Percentiles rank a stretch among this genome's conserved stretches.
These are phyloP conservation scores for Podaxis carcinomalis DNA, from an alignment of 768 basidiomycete genomes.

Conservation along the genomic window DNA sequence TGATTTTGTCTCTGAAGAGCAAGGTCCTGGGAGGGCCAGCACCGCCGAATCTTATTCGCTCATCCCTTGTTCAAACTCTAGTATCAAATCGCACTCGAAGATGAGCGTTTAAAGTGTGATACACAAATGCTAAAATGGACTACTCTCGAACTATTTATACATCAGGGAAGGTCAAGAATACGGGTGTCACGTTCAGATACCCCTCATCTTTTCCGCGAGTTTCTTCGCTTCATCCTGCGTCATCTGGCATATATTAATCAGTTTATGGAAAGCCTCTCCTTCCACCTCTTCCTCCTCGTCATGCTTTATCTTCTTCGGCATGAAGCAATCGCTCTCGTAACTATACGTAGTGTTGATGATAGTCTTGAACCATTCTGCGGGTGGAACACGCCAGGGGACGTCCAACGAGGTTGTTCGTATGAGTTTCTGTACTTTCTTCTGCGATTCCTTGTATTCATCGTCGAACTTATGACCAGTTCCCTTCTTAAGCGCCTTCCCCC, in stretches of 20 bases:
- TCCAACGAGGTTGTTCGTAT: neutral
- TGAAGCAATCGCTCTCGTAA: neutral
- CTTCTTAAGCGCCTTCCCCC: slow-evolving; percentile 18
- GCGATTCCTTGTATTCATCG: slow-evolving; percentile 12
- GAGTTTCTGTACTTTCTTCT: slow-evolving; percentile 4
- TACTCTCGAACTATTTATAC: no score
- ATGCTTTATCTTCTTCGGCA: neutral
- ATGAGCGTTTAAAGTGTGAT: no score
- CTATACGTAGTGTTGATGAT: neutral
- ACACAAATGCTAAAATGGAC: no score
- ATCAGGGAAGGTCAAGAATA: no score
- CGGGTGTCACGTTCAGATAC: neutral
- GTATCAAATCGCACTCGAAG: no score
- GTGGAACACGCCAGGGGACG: neutral
- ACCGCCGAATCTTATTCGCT: no score
- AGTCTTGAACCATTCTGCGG: neutral
- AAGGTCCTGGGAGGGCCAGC: no score
- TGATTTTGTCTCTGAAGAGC: no score
- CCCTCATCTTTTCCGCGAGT: neutral
- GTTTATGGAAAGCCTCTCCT: neutral
- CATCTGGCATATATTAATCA: slow-evolving; percentile 1
- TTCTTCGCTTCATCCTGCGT: neutral
- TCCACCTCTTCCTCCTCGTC: neutral
- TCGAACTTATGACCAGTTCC: slow-evolving; percentile 7
- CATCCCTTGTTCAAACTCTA: no score